These are phyloP conservation scores for Boletus sp. DNA, from an alignment of 768 basidiomycete genomes.

Conservation along the genomic window DNA sequence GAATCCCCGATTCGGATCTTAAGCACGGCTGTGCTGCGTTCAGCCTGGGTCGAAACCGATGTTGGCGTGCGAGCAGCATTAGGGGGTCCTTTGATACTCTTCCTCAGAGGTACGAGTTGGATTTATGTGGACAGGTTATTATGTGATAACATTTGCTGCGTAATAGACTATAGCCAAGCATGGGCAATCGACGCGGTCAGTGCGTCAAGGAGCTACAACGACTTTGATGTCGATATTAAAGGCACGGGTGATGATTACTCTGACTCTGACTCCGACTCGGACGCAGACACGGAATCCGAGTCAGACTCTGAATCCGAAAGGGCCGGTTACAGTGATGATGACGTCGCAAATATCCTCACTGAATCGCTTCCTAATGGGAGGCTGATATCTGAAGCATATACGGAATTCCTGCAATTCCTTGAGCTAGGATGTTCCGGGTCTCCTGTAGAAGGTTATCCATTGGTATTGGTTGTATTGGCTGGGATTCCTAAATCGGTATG, in stretches of 20 bases:
- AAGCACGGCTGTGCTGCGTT: conserved; percentile 60
- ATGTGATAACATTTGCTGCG: not conserved
- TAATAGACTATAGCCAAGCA: conserved; percentile 57
- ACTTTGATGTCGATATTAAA: conserved; percentile 29
- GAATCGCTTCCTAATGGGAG: not conserved
- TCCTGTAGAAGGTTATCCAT: conserved; percentile 78
- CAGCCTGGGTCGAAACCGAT: conserved; percentile 72
- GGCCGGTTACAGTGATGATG: conserved; percentile 34
- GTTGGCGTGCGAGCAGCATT: conserved; percentile 60
- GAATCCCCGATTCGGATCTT: conserved; percentile 43
- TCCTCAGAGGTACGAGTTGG: conserved; percentile 58
- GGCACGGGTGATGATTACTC: conserved; percentile 31
- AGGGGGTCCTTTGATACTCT: conserved; percentile 69
- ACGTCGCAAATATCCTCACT: conserved; percentile 28
- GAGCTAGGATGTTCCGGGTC: conserved; percentile 76
- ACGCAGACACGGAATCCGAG: conserved; percentile 31
- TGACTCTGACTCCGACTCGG: conserved; percentile 37
- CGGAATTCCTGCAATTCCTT: conserved; percentile 78
- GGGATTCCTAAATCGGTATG: conserved; percentile 72
- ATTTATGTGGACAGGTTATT: not conserved
- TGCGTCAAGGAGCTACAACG: conserved; percentile 9
- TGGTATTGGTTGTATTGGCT: conserved; percentile 75
- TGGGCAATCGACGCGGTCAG: conserved; percentile 48
- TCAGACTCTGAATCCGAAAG: conserved; percentile 16
- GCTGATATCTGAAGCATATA: conserved; percentile 48